Evolutionary conservation across 768 basidiomycete genomes (phyloP).

Genomic region (Stropharia rugosoannulata): DNA sequence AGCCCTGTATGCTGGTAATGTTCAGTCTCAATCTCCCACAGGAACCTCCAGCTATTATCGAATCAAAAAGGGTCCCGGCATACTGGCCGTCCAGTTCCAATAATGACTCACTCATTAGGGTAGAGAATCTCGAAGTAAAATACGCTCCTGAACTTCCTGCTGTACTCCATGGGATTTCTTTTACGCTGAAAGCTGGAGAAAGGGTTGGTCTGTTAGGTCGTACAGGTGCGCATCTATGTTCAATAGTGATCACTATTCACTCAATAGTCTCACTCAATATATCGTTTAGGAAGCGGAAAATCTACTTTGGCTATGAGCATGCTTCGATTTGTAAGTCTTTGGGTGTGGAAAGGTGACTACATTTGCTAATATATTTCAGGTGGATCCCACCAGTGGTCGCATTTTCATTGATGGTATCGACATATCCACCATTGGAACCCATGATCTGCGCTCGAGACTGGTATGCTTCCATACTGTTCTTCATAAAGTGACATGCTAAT

Average conservation of each 20-base stretch:
- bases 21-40: constrained; percentile 72
- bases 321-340: constrained; percentile 67
- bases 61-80: constrained; percentile 76
- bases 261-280: constrained; percentile 20
- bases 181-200: constrained; percentile 68
- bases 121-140: constrained; percentile 76
- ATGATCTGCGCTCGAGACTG: constrained; percentile 77
- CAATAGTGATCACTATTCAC: not conserved
- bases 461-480: constrained; percentile 35
- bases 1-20: not conserved
- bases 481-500: constrained; percentile 1
- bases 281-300: constrained; percentile 72
- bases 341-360: not conserved
- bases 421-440: constrained; percentile 79
- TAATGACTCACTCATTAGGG: constrained; percentile 55
- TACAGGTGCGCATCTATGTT: constrained; percentile 42
- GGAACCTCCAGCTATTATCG: constrained; percentile 77
- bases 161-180: constrained; percentile 75
- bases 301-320: constrained; percentile 86
- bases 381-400: constrained; percentile 72
- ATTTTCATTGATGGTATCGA: constrained; percentile 89
- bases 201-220: constrained; percentile 80
- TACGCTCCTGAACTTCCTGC: constrained; percentile 85
- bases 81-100: constrained; percentile 89
- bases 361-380: constrained; percentile 31